Conservation (phyloP, 345 rosid species). For the Eucalyptus erythrocorys region DNA sequence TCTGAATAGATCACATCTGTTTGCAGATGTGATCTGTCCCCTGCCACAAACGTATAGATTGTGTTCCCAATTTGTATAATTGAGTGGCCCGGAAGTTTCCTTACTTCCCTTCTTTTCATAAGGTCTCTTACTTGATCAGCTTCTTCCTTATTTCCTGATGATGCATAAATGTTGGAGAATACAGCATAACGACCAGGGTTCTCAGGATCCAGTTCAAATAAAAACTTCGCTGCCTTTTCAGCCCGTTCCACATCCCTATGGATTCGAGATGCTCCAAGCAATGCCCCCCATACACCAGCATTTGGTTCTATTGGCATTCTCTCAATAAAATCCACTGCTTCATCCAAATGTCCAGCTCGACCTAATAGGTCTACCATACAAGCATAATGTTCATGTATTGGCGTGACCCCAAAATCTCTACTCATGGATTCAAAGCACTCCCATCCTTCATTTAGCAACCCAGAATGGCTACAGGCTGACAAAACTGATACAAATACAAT, state of each 20-base stretch:
- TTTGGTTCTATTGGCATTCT: constrained; percentile 29
- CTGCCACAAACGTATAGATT: constrained; percentile 25
- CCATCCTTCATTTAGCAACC: constrained; percentile 39
- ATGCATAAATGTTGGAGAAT: constrained; percentile 21
- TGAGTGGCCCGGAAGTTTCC: constrained; percentile 17
- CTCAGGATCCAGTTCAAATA: constrained; percentile 15
- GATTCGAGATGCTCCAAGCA: constrained; percentile 39
- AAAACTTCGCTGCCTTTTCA: constrained; percentile 9
- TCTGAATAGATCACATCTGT: constrained; percentile 13
- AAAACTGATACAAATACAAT: constrained; percentile 11
- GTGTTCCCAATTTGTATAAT: constrained; percentile 13
- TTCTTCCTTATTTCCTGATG: constrained; percentile 8
- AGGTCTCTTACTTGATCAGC: constrained; percentile 11
- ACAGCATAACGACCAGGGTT: constrained; percentile 20
- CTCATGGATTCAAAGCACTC: constrained; percentile 31
- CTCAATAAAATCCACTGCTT: constrained; percentile 27
- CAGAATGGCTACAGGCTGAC: constrained; percentile 44
- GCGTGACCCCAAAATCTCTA: constrained; percentile 20
- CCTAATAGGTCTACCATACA: constrained; percentile 49
- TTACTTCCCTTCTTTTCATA: constrained; percentile 15
- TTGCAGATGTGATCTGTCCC: constrained; percentile 23
- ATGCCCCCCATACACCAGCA: constrained; percentile 32
- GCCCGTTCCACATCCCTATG: constrained; percentile 16
- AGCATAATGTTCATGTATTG: constrained; percentile 27
- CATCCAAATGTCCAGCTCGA: constrained; percentile 25